Base-by-base conservation (phyloP, 306 rosid species). In the Quercus alba region DNA sequence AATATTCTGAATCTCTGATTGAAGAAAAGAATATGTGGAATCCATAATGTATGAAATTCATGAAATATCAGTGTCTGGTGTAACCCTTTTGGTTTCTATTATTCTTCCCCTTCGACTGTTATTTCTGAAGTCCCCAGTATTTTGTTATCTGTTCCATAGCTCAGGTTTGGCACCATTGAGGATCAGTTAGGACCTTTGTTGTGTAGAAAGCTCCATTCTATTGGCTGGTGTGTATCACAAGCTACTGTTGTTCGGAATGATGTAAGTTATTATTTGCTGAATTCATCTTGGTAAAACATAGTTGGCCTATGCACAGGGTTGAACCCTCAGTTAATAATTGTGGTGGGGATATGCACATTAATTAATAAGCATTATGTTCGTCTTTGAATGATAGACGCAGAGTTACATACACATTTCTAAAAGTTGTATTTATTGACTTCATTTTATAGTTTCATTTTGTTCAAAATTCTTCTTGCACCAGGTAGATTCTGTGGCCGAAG, bases 101-200 rank as follows among this genome's bases (percentile, higher is more conserved):
- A 38, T 81, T 81, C 81, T 55, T 76, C 30, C 46, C 49, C 31
- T 20, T 31, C 61, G 55, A 82, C 80, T 85, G 79, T 81, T 80
- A 81, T 86, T 55, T 77, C 73, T 88, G 86, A 91, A 85, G 88
- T 84, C 79, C 80, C 78, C 59, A 59, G 82, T 77, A 67, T 85
- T 82, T 57, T 84, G 85, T 78, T 75, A 87, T 84, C 83, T 87
- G 90, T 81, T 88, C 86, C 97, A 91, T 95, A 95, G 99, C 95
- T 93, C 97, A 95, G 98, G 94, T 88, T 84, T 52, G 97, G 99
- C 88, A 93, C 82, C 90, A 90, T 90, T 89, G 95, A 90, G 89
- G 99, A 95, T 88, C 90, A 85, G 77, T 79, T 95, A 86, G 96
- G 93, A 73, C 93, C 90, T 77, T 87, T 83, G 55, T 80, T 95